These are phyloP conservation scores for Buddleja alternifolia DNA, from an alignment of 257 asterid species.

Conservation along the genomic window DNA sequence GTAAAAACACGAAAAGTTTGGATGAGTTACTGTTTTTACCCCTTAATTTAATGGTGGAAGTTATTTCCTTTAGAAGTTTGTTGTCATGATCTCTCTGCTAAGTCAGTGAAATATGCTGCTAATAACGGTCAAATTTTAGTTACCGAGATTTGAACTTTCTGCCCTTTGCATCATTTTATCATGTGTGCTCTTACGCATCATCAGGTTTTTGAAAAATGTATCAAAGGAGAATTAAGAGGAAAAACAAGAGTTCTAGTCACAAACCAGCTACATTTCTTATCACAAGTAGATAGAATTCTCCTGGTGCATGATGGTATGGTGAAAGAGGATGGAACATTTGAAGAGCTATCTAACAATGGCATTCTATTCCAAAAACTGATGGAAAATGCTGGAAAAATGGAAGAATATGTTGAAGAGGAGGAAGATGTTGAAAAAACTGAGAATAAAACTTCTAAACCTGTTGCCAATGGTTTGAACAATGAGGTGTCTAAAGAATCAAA, in stretches of 20 bases:
- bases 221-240: conserved; percentile 81
- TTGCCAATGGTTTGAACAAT: conserved; percentile 51
- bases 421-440: conserved; percentile 46
- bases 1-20: too few relatives aligned
- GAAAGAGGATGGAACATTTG: conserved; percentile 98
- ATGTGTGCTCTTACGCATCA: conserved; percentile 21
- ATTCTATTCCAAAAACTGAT: conserved; percentile 75
- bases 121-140: too few relatives aligned
- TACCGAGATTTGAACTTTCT: too few relatives aligned
- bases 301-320: conserved; percentile 92
- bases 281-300: conserved; percentile 91
- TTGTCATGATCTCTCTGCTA: too few relatives aligned
- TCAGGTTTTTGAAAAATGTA: conserved; percentile 91
- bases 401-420: conserved; percentile 75
- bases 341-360: conserved; percentile 86
- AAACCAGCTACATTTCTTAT: conserved; percentile 55
- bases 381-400: conserved; percentile 99
- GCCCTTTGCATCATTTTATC: not conserved
- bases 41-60: too few relatives aligned
- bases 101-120: too few relatives aligned
- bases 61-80: too few relatives aligned
- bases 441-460: conserved; percentile 42
- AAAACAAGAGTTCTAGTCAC: conserved; percentile 96
- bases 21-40: not conserved
- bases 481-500: conserved; percentile 55